phyloP scores from a whole-genome alignment of 345 rosid genomes.

The Eucalyptus pauciflora region DNA sequence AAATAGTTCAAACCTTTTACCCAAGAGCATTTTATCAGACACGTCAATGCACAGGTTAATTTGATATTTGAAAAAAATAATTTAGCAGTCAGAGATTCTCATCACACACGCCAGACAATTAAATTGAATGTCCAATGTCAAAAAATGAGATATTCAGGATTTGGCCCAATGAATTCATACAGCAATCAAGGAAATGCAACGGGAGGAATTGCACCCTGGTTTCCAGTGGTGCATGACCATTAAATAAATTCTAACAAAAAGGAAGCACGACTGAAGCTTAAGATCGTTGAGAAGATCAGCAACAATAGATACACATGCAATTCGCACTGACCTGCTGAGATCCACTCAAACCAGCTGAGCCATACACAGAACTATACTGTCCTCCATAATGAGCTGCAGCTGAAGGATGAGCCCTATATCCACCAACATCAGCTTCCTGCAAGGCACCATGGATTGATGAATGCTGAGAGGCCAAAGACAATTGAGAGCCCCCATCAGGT shows the following conservation, averaged over 20 bases:
- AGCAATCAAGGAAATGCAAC: background rate
- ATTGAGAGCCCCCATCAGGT: conserved; percentile 53
- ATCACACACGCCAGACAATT: background rate
- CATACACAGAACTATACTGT: conserved; percentile 58
- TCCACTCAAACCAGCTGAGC: conserved; percentile 40
- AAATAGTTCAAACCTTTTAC: background rate
- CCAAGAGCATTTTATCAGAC: background rate
- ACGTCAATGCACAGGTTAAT: background rate
- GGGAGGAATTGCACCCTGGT: background rate
- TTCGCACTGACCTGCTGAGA: conserved; percentile 47
- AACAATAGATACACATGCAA: background rate
- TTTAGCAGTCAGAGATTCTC: background rate
- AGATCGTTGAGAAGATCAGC: background rate
- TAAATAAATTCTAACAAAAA: background rate
- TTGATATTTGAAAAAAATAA: background rate
- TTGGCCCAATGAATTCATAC: background rate
- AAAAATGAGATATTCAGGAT: background rate
- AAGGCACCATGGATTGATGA: conserved; percentile 40
- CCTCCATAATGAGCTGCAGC: conserved; percentile 62
- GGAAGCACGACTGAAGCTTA: background rate
- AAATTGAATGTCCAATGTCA: background rate
- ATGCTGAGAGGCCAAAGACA: conserved; percentile 50
- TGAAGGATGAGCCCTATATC: conserved; percentile 50
- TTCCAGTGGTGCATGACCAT: background rate
- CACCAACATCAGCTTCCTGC: conserved; percentile 61